A percentile compares a stretch with the other conserved stretches of the same genome.
phyloP scores from a whole-genome alignment of 768 basidiomycete species.

The Leucocoprinus sp. region DNA sequence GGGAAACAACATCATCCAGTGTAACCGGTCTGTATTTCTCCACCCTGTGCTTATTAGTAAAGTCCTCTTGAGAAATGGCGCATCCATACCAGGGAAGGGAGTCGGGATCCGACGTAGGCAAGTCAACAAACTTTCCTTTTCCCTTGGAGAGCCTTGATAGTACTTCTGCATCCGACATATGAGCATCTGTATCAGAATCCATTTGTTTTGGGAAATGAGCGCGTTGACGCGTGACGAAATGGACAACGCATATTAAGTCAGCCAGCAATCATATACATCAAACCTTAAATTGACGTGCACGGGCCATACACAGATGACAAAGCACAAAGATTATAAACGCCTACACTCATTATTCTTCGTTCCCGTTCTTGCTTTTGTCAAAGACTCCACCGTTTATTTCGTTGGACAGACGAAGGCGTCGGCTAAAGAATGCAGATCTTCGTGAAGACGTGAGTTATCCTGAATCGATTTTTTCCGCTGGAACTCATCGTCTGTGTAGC shows the following conservation, averaged over 20 bases:
- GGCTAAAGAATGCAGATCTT: constrained; percentile 88
- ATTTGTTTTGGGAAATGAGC: constrained; percentile 23
- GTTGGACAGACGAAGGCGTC: constrained; percentile 87
- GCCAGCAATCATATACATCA: constrained; percentile 13
- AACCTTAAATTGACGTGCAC: constrained; percentile 31
- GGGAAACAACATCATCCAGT: constrained; percentile 91
- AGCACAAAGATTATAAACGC: constrained; percentile 20
- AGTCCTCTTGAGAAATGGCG: constrained; percentile 16
- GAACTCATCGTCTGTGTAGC: constrained; percentile 32
- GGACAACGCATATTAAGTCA: constrained; percentile 11
- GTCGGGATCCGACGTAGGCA: constrained; percentile 42
- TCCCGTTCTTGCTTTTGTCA: constrained; percentile 69
- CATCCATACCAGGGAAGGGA: constrained; percentile 71
- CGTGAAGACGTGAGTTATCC: constrained; percentile 77
- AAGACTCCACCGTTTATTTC: constrained; percentile 88
- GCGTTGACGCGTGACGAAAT: constrained; percentile 16
- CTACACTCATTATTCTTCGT: constrained; percentile 16
- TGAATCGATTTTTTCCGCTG: not conserved
- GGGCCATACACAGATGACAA: constrained; percentile 38
- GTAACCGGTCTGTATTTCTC: constrained; percentile 95
- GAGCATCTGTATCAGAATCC: constrained; percentile 51
- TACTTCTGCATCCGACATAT: constrained; percentile 41
- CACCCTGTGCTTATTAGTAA: constrained; percentile 56
- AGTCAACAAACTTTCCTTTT: constrained; percentile 57
- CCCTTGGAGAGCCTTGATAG: constrained; percentile 42